phyloP scores from a whole-genome alignment of 305 asterid genomes.

The Stenogyne calaminthoides region DNA sequence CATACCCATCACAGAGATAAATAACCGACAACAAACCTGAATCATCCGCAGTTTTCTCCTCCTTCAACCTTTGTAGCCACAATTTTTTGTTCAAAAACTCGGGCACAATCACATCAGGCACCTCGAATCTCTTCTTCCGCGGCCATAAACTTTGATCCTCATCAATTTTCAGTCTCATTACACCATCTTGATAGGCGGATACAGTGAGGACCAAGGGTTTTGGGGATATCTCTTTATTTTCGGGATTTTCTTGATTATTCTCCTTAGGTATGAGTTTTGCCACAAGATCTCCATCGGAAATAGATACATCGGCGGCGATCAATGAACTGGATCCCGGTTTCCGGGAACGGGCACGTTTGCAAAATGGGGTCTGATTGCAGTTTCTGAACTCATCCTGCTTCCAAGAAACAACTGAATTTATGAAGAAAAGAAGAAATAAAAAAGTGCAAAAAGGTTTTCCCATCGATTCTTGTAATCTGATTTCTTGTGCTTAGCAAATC shows the following conservation, averaged over 20 bases:
- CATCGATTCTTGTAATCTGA: conserved; percentile 28
- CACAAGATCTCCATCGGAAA: conserved; percentile 78
- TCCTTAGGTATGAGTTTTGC: conserved; percentile 65
- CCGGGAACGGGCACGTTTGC: conserved; percentile 88
- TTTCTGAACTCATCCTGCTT: conserved; percentile 89
- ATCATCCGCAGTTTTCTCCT: conserved; percentile 61
- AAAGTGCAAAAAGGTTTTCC: conserved; percentile 29
- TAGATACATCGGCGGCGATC: conserved; percentile 62
- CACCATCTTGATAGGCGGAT: conserved; percentile 87
- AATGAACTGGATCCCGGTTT: conserved; percentile 61
- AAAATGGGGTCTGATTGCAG: conserved; percentile 94
- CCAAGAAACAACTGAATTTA: conserved; percentile 61
- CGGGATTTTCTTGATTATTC: conserved; percentile 38
- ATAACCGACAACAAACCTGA: conserved; percentile 53
- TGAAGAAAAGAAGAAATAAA: conserved; percentile 45
- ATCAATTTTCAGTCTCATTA: conserved; percentile 85
- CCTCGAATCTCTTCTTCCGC: conserved; percentile 89
- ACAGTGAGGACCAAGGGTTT: conserved; percentile 62
- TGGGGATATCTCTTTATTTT: conserved; percentile 30
- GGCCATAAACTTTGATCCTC: conserved; percentile 69
- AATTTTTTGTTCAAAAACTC: conserved; percentile 70
- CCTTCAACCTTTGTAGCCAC: conserved; percentile 66
- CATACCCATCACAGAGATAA: conserved; percentile 82
- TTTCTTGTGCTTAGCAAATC: not conserved
- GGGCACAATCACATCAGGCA: conserved; percentile 81